Conservation (phyloP, 2,329 filamentous ascomycete species). For the Aspergillus viridinutans region DNA sequence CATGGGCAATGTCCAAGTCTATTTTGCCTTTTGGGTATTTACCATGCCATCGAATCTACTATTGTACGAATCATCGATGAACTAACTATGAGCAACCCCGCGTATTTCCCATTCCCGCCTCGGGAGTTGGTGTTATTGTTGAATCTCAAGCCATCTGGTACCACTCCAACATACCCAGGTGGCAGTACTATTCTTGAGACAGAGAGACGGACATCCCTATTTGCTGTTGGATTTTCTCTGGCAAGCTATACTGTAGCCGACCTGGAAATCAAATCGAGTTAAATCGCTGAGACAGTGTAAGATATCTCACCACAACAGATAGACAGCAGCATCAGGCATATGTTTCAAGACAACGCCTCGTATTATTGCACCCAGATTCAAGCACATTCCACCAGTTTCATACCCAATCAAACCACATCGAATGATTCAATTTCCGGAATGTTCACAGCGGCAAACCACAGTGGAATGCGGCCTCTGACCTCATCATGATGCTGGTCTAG, state of each 20-base stretch:
- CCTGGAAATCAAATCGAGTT: background rate
- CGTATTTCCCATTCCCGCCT: background rate
- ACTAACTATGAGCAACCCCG: background rate
- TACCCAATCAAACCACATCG: background rate
- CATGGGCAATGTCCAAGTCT: background rate
- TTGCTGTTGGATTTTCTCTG: background rate
- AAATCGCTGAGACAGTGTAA: no score
- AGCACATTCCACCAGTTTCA: background rate
- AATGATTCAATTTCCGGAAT: background rate
- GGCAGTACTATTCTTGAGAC: slow-evolving; percentile 1
- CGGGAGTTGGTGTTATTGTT: background rate
- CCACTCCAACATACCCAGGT: slow-evolving; percentile 7
- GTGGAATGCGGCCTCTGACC: slow-evolving; percentile 11
- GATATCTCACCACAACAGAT: background rate
- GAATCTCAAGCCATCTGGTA: slow-evolving; percentile 12
- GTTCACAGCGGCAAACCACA: background rate
- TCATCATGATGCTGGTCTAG: slow-evolving; percentile 21
- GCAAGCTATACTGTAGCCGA: background rate
- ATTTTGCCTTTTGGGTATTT: background rate
- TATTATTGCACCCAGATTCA: background rate
- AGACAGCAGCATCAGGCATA: background rate
- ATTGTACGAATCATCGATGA: background rate
- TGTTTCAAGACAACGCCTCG: background rate
- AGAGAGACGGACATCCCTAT: background rate
- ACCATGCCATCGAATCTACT: background rate